Percentiles rank a stretch among this genome's conserved stretches.
Evolutionary conservation across 2,329 filamentous ascomycete species (phyloP).

Genomic region (Hymenoscyphus infarciens): DNA sequence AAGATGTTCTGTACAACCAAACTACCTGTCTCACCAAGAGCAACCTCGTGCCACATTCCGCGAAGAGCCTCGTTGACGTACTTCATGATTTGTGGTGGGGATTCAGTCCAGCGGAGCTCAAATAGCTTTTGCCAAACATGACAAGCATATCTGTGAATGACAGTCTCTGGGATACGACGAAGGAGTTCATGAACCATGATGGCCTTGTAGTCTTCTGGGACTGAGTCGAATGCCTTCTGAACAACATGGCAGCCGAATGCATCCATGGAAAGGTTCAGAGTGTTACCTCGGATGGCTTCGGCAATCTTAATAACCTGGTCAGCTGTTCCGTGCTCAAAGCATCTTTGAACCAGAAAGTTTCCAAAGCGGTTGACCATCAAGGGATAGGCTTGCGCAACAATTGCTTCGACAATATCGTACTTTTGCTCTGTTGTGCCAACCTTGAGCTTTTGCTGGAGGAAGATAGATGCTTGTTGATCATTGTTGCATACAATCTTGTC

Average conservation of each 20-base stretch:
- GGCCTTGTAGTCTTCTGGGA: slow-evolving; percentile 95
- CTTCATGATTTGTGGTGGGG: slow-evolving; percentile 96
- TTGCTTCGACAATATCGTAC: slow-evolving; percentile 93
- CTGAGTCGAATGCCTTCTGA: slow-evolving; percentile 97
- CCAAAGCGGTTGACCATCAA: slow-evolving; percentile 98
- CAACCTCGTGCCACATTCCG: slow-evolving; percentile 99
- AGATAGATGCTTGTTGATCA: slow-evolving; percentile 98
- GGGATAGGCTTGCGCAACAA: slow-evolving; percentile 89
- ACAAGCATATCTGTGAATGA: slow-evolving; percentile 97
- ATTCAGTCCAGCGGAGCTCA: slow-evolving; percentile 91
- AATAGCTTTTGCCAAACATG: slow-evolving; percentile 99
- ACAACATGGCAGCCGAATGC: slow-evolving; percentile 97
- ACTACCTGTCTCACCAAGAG: slow-evolving; percentile 93
- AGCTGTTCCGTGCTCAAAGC: slow-evolving; percentile 94
- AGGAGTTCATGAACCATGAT: slow-evolving; percentile 98
- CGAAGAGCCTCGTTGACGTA: slow-evolving; percentile 93
- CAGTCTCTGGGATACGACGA: slow-evolving; percentile 91
- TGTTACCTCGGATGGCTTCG: slow-evolving; percentile 89
- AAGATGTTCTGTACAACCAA: slow-evolving; percentile 99
- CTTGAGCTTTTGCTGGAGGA: slow-evolving; percentile 98
- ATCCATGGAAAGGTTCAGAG: slow-evolving; percentile 93
- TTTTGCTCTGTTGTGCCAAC: slow-evolving; percentile 93
- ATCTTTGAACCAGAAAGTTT: slow-evolving; percentile 96
- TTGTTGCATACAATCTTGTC: slow-evolving; percentile 99
- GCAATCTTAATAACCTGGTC: slow-evolving; percentile 95